phyloP scores from a whole-genome alignment of 345 rosid species.

The Ceriops zippeliana region DNA sequence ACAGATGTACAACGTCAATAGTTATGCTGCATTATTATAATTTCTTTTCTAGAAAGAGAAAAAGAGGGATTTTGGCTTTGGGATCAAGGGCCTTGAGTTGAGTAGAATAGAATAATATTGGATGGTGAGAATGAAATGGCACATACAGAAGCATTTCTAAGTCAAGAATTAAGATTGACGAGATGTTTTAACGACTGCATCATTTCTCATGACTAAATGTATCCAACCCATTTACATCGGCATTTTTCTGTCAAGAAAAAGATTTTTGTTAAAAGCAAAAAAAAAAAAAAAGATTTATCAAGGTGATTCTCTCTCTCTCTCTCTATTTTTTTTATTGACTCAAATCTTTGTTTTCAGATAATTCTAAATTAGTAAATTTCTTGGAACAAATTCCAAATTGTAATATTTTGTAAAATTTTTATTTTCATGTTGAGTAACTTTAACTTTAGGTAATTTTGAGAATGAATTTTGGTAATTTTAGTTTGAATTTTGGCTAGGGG shows the following conservation, averaged over 20 bases:
- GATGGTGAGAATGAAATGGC: constrained; percentile 6
- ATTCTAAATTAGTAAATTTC: background rate
- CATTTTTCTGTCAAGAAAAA: constrained; percentile 6
- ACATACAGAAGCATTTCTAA: constrained; percentile 4
- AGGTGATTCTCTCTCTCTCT: too few relatives aligned
- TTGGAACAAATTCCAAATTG: background rate
- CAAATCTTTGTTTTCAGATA: too few relatives aligned
- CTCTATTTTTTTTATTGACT: too few relatives aligned
- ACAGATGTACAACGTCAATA: too few relatives aligned
- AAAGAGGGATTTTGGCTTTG: background rate
- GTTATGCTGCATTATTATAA: too few relatives aligned
- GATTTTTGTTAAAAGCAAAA: background rate
- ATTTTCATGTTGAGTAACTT: too few relatives aligned
- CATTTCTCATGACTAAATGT: background rate
- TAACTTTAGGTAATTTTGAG: too few relatives aligned
- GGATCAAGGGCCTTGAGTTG: background rate
- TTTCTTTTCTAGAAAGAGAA: background rate
- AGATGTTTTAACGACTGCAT: background rate
- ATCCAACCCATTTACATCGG: too few relatives aligned
- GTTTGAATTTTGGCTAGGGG: too few relatives aligned
- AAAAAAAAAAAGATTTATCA: too few relatives aligned
- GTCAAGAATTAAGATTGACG: constrained; percentile 20
- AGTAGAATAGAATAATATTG: background rate
- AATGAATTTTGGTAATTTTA: too few relatives aligned
- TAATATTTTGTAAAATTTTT: background rate